These are phyloP conservation scores for Exophiala calicioides DNA, from an alignment of 2,329 filamentous ascomycete species.

Conservation along the genomic window DNA sequence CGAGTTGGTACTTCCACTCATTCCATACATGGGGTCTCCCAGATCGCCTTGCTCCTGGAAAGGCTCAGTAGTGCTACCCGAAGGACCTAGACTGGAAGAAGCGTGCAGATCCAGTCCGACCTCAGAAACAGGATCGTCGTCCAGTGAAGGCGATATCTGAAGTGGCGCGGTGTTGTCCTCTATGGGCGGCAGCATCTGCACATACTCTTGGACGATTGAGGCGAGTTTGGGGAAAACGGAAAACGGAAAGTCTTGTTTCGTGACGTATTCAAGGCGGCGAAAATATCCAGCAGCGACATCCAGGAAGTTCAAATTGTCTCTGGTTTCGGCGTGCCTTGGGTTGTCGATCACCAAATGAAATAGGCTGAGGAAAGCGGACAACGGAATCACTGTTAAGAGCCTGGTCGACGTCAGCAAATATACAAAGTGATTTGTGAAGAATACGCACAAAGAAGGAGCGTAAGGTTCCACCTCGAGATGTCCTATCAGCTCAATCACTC, in stretches of 20 bases:
- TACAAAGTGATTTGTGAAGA: slow-evolving; percentile 1
- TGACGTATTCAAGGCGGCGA: slow-evolving; percentile 40
- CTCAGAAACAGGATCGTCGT: neutral
- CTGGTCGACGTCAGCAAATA: slow-evolving; percentile 11
- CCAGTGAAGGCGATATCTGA: neutral
- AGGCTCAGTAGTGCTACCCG: neutral
- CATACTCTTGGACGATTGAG: slow-evolving; percentile 1
- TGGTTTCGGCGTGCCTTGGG: slow-evolving; percentile 39
- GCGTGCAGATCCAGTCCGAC: neutral
- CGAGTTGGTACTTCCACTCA: neutral
- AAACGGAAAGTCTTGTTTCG: slow-evolving; percentile 9
- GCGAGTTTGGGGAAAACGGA: slow-evolving; percentile 5
- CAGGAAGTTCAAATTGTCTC: slow-evolving; percentile 42
- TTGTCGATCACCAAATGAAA: slow-evolving; percentile 47
- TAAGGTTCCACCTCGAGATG: slow-evolving; percentile 40
- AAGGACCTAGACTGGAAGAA: neutral
- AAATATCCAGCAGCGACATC: slow-evolving; percentile 49
- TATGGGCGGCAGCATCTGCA: neutral
- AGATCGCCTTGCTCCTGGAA: neutral
- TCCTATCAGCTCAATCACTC: slow-evolving; percentile 38
- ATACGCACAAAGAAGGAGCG: slow-evolving; percentile 39
- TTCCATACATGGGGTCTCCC: slow-evolving; percentile 3
- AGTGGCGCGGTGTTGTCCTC: neutral
- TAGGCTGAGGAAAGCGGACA: slow-evolving; percentile 44
- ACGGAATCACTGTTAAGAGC: slow-evolving; percentile 39